Conservation (phyloP, 768 basidiomycete genomes). For the Pleurotus eryngii region DNA sequence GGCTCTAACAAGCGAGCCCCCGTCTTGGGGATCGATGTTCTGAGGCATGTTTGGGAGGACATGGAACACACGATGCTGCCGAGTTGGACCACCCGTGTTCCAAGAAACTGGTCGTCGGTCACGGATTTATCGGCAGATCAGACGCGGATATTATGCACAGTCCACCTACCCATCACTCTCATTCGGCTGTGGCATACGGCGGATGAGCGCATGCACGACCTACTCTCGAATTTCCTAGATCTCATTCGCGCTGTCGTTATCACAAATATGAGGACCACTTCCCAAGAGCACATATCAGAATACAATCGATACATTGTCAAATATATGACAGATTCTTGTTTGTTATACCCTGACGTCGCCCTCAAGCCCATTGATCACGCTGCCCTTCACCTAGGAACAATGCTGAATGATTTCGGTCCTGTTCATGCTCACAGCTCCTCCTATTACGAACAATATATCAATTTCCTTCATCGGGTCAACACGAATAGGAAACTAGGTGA, state of each 20-base stretch:
- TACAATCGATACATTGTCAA: constrained; percentile 17
- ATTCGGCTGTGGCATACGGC: background rate
- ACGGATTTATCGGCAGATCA: background rate
- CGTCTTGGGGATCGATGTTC: constrained; percentile 27
- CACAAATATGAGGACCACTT: constrained; percentile 17
- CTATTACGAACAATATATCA: constrained; percentile 28
- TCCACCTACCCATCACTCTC: constrained; percentile 1
- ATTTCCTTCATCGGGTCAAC: constrained; percentile 17
- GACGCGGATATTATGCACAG: background rate
- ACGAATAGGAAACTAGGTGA: constrained; percentile 21
- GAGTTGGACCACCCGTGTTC: constrained; percentile 27
- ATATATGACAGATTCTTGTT: constrained; percentile 13
- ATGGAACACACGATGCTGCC: constrained; percentile 25
- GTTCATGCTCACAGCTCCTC: constrained; percentile 22
- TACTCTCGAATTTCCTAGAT: background rate
- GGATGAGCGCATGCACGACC: background rate
- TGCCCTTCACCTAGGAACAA: constrained; percentile 19
- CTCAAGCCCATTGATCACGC: constrained; percentile 21
- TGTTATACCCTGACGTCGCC: constrained; percentile 14
- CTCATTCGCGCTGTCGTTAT: constrained; percentile 15
- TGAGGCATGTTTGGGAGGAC: constrained; percentile 24
- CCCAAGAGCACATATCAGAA: constrained; percentile 13
- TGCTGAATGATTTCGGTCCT: constrained; percentile 19
- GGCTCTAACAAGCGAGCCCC: background rate
- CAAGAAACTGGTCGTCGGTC: constrained; percentile 21